A percentile compares a stretch with the other conserved stretches of the same genome.
Evolutionary conservation across 441 rosid genomes (phyloP).

Genomic region (Pelargonium cotyledonis): DNA sequence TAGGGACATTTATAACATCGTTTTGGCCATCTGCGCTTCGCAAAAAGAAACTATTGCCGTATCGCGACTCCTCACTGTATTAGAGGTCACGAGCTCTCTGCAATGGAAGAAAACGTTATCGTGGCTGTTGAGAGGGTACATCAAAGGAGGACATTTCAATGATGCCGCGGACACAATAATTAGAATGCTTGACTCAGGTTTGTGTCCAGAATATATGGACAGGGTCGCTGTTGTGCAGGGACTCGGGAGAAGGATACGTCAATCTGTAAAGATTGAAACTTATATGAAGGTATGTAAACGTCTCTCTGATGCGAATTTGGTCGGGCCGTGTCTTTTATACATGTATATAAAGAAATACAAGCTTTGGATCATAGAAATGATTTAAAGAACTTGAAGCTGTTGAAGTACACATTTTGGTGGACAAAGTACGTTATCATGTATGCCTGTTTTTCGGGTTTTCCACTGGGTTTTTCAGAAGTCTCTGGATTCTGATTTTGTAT

Average conservation of each 20-base stretch:
- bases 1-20: constrained; percentile 65
- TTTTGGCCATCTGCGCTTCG: constrained; percentile 82
- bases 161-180: constrained; percentile 65
- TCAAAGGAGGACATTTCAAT: constrained; percentile 71
- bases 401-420: not conserved
- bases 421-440: not conserved
- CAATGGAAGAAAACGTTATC: constrained; percentile 61
- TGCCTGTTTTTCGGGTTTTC: too few relatives aligned
- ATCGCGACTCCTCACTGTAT: constrained; percentile 50
- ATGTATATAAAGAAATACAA: constrained; percentile 58
- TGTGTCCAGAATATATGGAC: constrained; percentile 72
- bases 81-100: constrained; percentile 39
- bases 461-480: too few relatives aligned
- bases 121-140: constrained; percentile 80
- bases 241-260: constrained; percentile 58
- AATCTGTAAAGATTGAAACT: constrained; percentile 43
- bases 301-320: constrained; percentile 51
- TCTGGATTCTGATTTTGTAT: too few relatives aligned
- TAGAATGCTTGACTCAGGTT: constrained; percentile 67
- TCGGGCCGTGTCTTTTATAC: constrained; percentile 73
- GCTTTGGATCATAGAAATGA: constrained; percentile 75
- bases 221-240: constrained; percentile 86
- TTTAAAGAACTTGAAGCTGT: constrained; percentile 30
- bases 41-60: constrained; percentile 54
- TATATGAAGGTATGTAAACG: constrained; percentile 64